Evolutionary conservation across 75 land plant species (phyloP), one percentile per base, ranked within the genome.

Genomic region (Selaginella moellendorffii): DNA sequence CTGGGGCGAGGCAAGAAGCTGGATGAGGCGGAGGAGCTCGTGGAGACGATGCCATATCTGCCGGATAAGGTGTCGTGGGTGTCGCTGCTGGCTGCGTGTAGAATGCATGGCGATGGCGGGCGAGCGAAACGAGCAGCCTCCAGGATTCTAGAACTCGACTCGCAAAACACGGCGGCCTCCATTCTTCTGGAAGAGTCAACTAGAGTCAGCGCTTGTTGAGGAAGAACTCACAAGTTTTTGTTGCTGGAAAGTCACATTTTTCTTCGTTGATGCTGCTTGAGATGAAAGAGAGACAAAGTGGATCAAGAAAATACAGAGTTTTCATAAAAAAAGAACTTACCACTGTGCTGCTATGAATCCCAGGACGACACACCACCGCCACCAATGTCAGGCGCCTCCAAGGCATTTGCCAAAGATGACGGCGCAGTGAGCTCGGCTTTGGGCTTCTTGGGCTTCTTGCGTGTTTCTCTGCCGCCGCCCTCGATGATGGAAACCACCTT

Each of bases 361-460:
- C 96, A 89, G 26, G 82, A 31, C 61, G 90, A 88, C 31, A 76
- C 84, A 0, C 96, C 96, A 18, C 96, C 96, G 28, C 68, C 52
- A 29, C 96, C 96, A 12, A 89, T 63, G 42, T 86, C 87, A 30
- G 54, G 60, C 24, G 46, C 14, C 46, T 36, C 46, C 46, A 36
- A 14, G 5, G 46, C 46, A 36, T 36, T 5, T 5, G 46, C 46
- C 14, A 36, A 14, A 5, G 46, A 36, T 5, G 46, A 5, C 46
- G n/a, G n/a, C n/a, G n/a, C n/a, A n/a, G n/a, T n/a, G 46, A 36
- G 14, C 46, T 36, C 61, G 60, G 71, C 59, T 51, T 61, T 64
- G 54, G 30, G 31, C 71, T 31, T 54, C n/a, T n/a, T n/a, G n/a
- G n/a, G n/a, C n/a, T n/a, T n/a, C n/a, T 77, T 74, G 68, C 65